Base-by-base conservation (phyloP, 768 basidiomycete species). In the Panus rudis region DNA sequence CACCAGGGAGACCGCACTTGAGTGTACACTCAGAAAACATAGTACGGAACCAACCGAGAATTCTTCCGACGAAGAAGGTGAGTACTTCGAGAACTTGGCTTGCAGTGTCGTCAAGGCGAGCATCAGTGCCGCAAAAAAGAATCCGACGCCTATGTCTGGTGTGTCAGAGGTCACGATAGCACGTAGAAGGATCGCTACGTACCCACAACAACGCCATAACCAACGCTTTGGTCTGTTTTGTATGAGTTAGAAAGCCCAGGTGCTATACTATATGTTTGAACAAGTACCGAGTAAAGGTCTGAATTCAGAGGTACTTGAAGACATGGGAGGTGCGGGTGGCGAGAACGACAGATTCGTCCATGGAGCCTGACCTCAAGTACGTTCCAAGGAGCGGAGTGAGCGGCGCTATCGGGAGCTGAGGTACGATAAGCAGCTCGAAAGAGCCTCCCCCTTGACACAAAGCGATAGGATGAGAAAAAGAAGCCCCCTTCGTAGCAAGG, bases 151-250 rank as follows among this genome's bases (percentile, higher is more conserved):
- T 71, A 47, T 19, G n/a, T 4, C 17, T 4, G 6, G 13, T 13
- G 27, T 20, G 22, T 27, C 19, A 44, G 6, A 28, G 7, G 23
- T 48, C 20, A 37, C 21, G 14, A 34, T 6, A 26, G 13, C 17
- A 17, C 21, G 19, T 19, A 34, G 19, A 24, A 7, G 25, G 26
- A 4, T 14, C 25, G 41, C 11, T 4, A 47, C 65, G 20, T 42
- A 71, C 71, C 70, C 39, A 72, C 67, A 8, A 73, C 70, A 6
- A 72, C 70, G 10, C 72, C 70, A 66, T 71, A 73, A 17, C 71
- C 72, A 8, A 73, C 69, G 45, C 71, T 67, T 52, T 71, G 61
- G 19, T 51, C 71, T 71, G 33, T 17, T 35, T 35, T 6, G 8
- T 8, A 26, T 22, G n/a, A 41, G 3, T n/a, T n/a, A 23, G 25